A percentile compares a stretch with the other conserved stretches of the same genome.
Conservation (phyloP, 2,329 filamentous ascomycete genomes). For the Paecilomyces fulvus region DNA sequence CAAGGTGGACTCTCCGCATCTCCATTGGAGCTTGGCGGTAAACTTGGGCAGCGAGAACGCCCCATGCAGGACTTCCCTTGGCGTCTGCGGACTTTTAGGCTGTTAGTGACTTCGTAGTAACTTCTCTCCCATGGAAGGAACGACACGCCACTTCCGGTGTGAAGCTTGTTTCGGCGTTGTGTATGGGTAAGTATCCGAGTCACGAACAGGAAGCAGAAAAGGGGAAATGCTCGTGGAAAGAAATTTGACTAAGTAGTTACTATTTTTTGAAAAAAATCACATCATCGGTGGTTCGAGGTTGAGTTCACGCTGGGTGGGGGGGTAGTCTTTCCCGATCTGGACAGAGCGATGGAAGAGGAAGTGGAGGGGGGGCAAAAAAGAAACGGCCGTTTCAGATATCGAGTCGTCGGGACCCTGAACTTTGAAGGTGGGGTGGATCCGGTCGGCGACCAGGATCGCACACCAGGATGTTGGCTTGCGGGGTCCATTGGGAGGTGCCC, state of each 20-base stretch:
- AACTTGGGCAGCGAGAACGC: neutral
- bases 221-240: no score
- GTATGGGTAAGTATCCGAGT: no score
- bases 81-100: no score
- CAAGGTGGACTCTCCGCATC: neutral
- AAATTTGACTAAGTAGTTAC: no score
- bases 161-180: no score
- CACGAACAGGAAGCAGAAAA: no score
- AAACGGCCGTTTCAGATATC: slow-evolving; percentile 20
- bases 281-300: no score
- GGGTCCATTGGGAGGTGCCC: neutral
- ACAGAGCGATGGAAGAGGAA: neutral
- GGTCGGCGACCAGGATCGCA: slow-evolving; percentile 19
- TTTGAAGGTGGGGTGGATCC: slow-evolving; percentile 18
- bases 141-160: no score
- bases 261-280: no score
- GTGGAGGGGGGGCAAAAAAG: neutral
- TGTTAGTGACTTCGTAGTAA: no score
- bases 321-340: neutral
- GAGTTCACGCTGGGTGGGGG: neutral
- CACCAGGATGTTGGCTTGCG: slow-evolving; percentile 20
- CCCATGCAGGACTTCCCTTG: neutral
- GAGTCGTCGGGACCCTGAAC: slow-evolving; percentile 22
- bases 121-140: no score
- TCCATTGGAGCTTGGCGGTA: neutral